phyloP scores from a whole-genome alignment of 1,139 yeast species.

The Sugiyamaella japonica region DNA sequence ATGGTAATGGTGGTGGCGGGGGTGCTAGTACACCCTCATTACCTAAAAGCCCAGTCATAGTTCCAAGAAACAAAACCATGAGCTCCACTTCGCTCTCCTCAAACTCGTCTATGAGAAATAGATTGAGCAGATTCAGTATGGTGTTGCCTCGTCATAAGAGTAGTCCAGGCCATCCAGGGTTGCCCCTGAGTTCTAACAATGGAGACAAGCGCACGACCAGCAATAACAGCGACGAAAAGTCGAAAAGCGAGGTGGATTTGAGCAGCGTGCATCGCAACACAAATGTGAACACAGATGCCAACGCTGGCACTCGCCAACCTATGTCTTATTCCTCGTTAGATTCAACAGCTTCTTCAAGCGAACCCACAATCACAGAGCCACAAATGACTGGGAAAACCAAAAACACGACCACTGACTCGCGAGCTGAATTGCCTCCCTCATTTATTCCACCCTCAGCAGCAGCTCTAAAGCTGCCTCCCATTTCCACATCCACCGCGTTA shows the following conservation, averaged over 20 bases:
- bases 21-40: slow-evolving; percentile 11
- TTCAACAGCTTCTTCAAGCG: slow-evolving; percentile 6
- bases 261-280: not conserved
- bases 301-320: not conserved
- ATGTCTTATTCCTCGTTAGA: slow-evolving; percentile 1
- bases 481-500: not conserved
- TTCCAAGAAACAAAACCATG: slow-evolving; percentile 4
- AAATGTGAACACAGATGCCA: too few species aligned
- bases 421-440: not conserved
- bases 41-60: slow-evolving; percentile 2
- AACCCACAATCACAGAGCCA: slow-evolving; percentile 7
- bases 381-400: not conserved
- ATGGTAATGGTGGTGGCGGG: not conserved
- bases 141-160: slow-evolving; percentile 11
- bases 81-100: slow-evolving; percentile 16
- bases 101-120: slow-evolving; percentile 10
- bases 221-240: not conserved
- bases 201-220: too few species aligned
- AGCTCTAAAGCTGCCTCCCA: too few species aligned
- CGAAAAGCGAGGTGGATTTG: not conserved
- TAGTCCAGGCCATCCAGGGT: not conserved
- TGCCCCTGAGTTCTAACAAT: too few species aligned
- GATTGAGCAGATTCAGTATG: slow-evolving; percentile 15
- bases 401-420: not conserved
- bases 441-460: not conserved